Base-by-base conservation (phyloP, 768 basidiomycete species). In the Pisolithus albus region DNA sequence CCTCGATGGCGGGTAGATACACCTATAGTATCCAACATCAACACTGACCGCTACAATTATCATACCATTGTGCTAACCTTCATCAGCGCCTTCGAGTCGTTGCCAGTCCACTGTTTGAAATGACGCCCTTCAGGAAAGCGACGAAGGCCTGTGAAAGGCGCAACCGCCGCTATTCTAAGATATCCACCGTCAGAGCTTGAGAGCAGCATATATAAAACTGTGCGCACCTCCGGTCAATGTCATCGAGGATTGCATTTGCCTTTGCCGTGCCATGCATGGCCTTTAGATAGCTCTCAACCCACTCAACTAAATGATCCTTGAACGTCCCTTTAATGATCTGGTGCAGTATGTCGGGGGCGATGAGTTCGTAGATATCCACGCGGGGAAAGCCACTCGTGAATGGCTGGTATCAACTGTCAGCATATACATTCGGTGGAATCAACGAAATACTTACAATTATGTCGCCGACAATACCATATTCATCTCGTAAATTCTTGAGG, bases 301-400 rank as follows among this genome's bases (percentile, higher is more conserved):
- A 75, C 8, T 47, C 47, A 0, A 74, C 71, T 7, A 74, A 54
- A 50, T 74, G 72, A 46, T 73, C 72, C 49, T 73, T 74, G 58
- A 74, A 75, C 1, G 59, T 64, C 8, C 72, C 71, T 52, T 74
- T 74, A 57, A 74, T 72, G 5, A 75, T 23, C 54, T 74, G 71
- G 52, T 75, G 72, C 2, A 51, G 37, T 21, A 51, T 43, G 39
- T 54, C 16, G 21, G 53, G 53, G 15, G 49, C 13, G 13, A 54
- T 43, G 16, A 52, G 32, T 32, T 52, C 16, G 16, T 56, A 44
- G 9, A 56, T 52, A 24, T 56, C 60, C 0, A 70, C 67, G 19
- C 47, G 57, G 0, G 68, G 68, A 37, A 70, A 71, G 15, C 60
- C 46, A 19, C 51, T 52, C 0, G 64, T 72, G 37, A 71, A 72